Conservation (phyloP, 768 basidiomycete species). For the Boletus pseudo-olivaceus region DNA sequence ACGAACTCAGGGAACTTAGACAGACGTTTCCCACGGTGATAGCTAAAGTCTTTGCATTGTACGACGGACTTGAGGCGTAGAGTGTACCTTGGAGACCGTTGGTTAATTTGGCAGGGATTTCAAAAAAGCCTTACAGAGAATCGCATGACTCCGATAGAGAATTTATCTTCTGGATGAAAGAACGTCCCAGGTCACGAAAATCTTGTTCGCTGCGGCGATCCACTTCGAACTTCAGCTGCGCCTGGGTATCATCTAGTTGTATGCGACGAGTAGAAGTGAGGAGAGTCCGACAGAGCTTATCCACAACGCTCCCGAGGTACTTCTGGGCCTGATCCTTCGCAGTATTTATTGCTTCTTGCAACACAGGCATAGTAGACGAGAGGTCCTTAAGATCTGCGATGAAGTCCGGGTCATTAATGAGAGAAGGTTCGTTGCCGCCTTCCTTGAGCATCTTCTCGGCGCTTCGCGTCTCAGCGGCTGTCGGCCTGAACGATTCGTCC, state of each 20-base stretch:
- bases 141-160: slow-evolving; percentile 13
- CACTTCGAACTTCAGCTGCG: slow-evolving; percentile 13
- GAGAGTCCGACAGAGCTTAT: slow-evolving; percentile 17
- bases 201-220: slow-evolving; percentile 14
- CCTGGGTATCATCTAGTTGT: slow-evolving; percentile 16
- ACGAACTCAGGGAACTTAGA: neutral
- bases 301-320: slow-evolving; percentile 15
- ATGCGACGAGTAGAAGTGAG: slow-evolving; percentile 5
- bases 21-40: slow-evolving; percentile 4
- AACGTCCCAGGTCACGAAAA: slow-evolving; percentile 9
- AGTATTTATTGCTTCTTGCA: slow-evolving; percentile 14
- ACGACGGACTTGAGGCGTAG: slow-evolving; percentile 12
- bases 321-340: slow-evolving; percentile 18
- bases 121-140: slow-evolving; percentile 13
- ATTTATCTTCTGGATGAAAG: slow-evolving; percentile 20
- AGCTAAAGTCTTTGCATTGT: neutral
- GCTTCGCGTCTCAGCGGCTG: slow-evolving; percentile 1
- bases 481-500: slow-evolving; percentile 5
- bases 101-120: neutral
- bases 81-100: slow-evolving; percentile 10
- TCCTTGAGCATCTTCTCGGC: slow-evolving; percentile 25
- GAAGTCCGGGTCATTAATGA: slow-evolving; percentile 20
- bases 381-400: slow-evolving; percentile 20
- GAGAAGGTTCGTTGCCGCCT: slow-evolving; percentile 17
- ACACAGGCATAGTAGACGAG: slow-evolving; percentile 7